These are phyloP conservation scores for Puccinia triticina DNA, from an alignment of 1,284 basidiomycete genomes.

Conservation along the genomic window DNA sequence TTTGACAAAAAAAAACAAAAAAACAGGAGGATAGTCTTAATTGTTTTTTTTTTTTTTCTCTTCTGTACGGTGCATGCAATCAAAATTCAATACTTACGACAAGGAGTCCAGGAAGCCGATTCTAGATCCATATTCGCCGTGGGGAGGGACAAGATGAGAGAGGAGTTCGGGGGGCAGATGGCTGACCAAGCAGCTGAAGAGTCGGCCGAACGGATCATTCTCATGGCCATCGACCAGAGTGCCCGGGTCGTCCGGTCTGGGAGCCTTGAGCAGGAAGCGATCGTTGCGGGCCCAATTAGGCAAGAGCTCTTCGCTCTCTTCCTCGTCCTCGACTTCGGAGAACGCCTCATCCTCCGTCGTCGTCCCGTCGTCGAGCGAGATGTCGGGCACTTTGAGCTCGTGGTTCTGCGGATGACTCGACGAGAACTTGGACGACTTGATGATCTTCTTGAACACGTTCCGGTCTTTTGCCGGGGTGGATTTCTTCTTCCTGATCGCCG, in stretches of 20 bases:
- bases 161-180: slow-evolving; percentile 62
- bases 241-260: background rate
- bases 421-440: slow-evolving; percentile 67
- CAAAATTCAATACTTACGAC: slow-evolving; percentile 52
- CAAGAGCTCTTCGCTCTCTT: slow-evolving; percentile 66
- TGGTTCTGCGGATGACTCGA: slow-evolving; percentile 66
- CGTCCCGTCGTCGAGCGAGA: slow-evolving; percentile 55
- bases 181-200: slow-evolving; percentile 67
- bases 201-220: slow-evolving; percentile 60
- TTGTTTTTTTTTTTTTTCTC: background rate
- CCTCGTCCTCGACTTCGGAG: slow-evolving; percentile 58
- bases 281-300: slow-evolving; percentile 73
- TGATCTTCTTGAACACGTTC: slow-evolving; percentile 36
- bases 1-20: background rate
- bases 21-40: background rate
- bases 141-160: slow-evolving; percentile 61
- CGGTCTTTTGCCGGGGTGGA: background rate
- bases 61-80: background rate
- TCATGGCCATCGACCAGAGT: background rate
- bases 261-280: slow-evolving; percentile 61
- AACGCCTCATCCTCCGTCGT: slow-evolving; percentile 58
- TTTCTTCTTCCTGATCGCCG: slow-evolving; percentile 1
- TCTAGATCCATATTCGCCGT: slow-evolving; percentile 49
- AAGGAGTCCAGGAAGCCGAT: slow-evolving; percentile 53
- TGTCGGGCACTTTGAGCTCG: slow-evolving; percentile 15